Conservation (phyloP, 1,139 yeast species). For the Lodderomyces pseudojiufengensis region DNA sequence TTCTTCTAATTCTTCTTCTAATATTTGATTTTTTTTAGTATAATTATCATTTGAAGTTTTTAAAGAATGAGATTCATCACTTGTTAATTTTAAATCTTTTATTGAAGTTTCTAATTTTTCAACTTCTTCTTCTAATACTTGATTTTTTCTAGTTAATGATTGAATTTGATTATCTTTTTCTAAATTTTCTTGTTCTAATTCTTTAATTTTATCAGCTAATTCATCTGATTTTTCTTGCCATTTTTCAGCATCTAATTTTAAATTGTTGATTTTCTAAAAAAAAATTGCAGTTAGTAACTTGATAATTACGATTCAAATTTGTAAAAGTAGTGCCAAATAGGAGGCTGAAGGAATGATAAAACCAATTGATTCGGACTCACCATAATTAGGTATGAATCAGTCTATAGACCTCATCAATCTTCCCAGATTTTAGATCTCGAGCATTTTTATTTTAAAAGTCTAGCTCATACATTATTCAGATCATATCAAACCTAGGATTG, state of each 20-base stretch:
- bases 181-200: constrained; percentile 83
- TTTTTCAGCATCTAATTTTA: constrained; percentile 91
- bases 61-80: constrained; percentile 89
- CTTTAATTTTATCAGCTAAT: constrained; percentile 74
- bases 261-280: constrained; percentile 74
- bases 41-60: constrained; percentile 87
- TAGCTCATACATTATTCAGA: too few species aligned
- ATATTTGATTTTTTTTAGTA: constrained; percentile 85
- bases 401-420: too few species aligned
- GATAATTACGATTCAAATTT: background rate
- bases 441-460: too few species aligned
- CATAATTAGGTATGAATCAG: too few species aligned
- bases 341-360: background rate
- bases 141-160: constrained; percentile 88
- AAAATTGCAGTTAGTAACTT: background rate
- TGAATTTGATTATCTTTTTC: constrained; percentile 95
- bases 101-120: constrained; percentile 83
- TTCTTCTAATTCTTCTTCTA: constrained; percentile 92
- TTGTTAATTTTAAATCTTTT: constrained; percentile 78
- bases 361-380: too few species aligned
- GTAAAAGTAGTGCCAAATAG: too few species aligned
- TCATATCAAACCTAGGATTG: too few species aligned
- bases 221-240: constrained; percentile 98
- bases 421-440: too few species aligned
- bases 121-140: constrained; percentile 83